A percentile compares a stretch with the other conserved stretches of the same genome.
Conservation (phyloP, 441 rosid genomes). For the Eugenia klotzschiana region DNA sequence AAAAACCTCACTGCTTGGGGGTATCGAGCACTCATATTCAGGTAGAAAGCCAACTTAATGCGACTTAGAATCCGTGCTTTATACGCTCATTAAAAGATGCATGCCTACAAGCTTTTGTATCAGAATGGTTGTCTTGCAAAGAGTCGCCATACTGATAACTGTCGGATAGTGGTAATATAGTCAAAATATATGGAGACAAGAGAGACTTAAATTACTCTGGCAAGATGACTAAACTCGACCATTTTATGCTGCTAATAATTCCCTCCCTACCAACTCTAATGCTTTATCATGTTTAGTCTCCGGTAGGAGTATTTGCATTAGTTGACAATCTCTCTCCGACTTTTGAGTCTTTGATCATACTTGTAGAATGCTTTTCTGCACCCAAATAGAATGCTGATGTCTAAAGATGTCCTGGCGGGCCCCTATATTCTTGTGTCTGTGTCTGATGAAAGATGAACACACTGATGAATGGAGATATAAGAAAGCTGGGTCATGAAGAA, state of each 20-base stretch:
- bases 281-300: no score
- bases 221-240: background rate
- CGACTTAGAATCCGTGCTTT: background rate
- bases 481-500: background rate
- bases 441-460: background rate
- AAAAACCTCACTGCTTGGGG: constrained; percentile 61
- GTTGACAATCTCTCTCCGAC: no score
- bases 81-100: background rate
- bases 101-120: background rate
- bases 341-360: no score
- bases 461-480: background rate
- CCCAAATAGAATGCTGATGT: background rate
- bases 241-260: background rate
- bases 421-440: background rate
- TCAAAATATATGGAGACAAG: background rate
- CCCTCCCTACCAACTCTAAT: background rate
- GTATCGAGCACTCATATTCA: constrained; percentile 62
- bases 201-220: background rate
- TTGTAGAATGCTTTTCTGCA: background rate
- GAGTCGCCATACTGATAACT: background rate
- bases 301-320: no score
- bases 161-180: background rate
- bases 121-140: background rate
- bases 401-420: background rate
- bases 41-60: constrained; percentile 20